phyloP scores from a whole-genome alignment of 768 basidiomycete species.

The Tylopilus sp. region DNA sequence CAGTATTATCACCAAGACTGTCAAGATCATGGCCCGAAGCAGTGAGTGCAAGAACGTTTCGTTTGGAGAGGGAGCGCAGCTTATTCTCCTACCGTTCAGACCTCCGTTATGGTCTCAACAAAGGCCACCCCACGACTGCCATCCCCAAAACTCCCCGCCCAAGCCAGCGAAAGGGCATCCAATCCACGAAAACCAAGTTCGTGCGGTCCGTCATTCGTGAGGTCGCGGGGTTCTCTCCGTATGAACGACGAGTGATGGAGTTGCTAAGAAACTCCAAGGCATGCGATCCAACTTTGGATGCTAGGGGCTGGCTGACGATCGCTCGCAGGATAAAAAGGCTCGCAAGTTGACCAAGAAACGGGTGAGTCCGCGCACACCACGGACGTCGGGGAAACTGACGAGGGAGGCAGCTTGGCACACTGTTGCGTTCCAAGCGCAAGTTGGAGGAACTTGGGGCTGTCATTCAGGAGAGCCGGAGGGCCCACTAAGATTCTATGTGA shows the following conservation, averaged over 20 bases:
- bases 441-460: conserved; percentile 90
- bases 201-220: conserved; percentile 93
- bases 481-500: no score
- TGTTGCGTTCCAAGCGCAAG: conserved; percentile 98
- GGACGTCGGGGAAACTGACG: background rate
- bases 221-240: conserved; percentile 96
- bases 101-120: conserved; percentile 80
- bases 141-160: conserved; percentile 75
- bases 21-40: conserved; percentile 69
- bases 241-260: conserved; percentile 98
- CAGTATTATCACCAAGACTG: conserved; percentile 47
- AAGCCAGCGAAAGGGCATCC: conserved; percentile 88
- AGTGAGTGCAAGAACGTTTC: conserved; percentile 47
- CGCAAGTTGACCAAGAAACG: conserved; percentile 99
- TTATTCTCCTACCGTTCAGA: conserved; percentile 46
- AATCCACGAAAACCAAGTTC: conserved; percentile 88
- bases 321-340: conserved; percentile 91
- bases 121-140: conserved; percentile 84
- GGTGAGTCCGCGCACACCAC: conserved; percentile 49
- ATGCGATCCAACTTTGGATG: conserved; percentile 23
- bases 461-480: conserved; percentile 91
- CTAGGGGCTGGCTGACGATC: background rate
- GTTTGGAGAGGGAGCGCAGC: background rate
- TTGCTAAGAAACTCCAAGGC: conserved; percentile 97
- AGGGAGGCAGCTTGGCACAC: conserved; percentile 80